phyloP scores from a whole-genome alignment of 345 rosid genomes.

The Viola odorata region DNA sequence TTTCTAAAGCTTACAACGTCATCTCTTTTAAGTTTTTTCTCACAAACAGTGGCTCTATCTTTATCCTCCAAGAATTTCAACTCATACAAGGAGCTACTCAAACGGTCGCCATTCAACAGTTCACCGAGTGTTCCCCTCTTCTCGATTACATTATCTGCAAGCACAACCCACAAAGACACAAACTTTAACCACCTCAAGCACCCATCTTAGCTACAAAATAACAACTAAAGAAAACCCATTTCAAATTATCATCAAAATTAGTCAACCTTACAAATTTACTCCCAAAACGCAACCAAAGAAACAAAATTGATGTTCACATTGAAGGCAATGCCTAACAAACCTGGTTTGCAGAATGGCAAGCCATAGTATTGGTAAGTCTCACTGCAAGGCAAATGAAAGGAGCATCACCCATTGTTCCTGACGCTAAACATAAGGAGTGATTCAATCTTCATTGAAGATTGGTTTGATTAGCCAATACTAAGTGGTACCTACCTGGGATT shows the following conservation, averaged over 20 bases:
- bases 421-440: too few species aligned
- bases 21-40: constrained; percentile 39
- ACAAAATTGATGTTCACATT: too few species aligned
- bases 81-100: constrained; percentile 45
- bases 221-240: not conserved
- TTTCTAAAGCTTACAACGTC: constrained; percentile 51
- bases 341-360: constrained; percentile 78
- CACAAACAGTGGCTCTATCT: constrained; percentile 33
- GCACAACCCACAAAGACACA: not conserved
- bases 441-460: too few species aligned
- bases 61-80: constrained; percentile 54
- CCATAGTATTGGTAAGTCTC: constrained; percentile 77
- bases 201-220: not conserved
- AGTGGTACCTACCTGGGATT: constrained; percentile 54
- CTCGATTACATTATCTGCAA: constrained; percentile 49
- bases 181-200: constrained; percentile 10
- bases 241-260: not conserved
- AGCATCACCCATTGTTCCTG: too few species aligned
- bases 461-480: not conserved
- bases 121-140: constrained; percentile 70
- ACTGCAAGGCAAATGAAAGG: constrained; percentile 34
- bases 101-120: constrained; percentile 72
- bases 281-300: too few species aligned
- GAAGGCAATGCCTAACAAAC: constrained; percentile 32
- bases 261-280: too few species aligned